Evolutionary conservation across 2,329 filamentous ascomycete species (phyloP).

Genomic region (Dactylellina leptospora): DNA sequence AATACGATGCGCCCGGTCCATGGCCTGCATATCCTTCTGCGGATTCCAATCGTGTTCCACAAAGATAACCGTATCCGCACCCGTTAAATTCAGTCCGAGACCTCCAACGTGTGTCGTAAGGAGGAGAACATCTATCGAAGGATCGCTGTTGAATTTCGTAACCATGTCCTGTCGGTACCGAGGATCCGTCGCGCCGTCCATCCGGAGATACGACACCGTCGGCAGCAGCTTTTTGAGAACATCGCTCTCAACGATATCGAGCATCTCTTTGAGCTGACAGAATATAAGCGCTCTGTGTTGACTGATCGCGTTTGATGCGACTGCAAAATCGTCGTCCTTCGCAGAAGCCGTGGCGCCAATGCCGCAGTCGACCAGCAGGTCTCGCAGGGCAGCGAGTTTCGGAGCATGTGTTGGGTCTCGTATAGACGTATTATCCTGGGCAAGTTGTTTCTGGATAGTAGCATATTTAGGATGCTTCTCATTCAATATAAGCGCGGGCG

Average conservation of each 20-base stretch:
- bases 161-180: conserved; percentile 96
- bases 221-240: conserved; percentile 92
- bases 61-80: conserved; percentile 98
- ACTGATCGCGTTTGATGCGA: conserved; percentile 81
- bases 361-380: conserved; percentile 96
- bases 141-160: conserved; percentile 98
- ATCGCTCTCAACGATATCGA: conserved; percentile 96
- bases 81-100: conserved; percentile 91
- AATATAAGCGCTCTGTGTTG: conserved; percentile 96
- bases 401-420: conserved; percentile 89
- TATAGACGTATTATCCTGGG: conserved; percentile 79
- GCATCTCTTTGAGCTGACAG: conserved; percentile 99
- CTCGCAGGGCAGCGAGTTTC: conserved; percentile 87
- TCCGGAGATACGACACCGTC: conserved; percentile 88
- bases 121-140: conserved; percentile 91
- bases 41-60: conserved; percentile 99
- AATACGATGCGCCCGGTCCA: conserved; percentile 98
- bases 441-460: conserved; percentile 81
- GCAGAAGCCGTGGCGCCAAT: conserved; percentile 77
- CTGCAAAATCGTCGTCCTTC: conserved; percentile 66
- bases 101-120: conserved; percentile 95
- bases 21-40: conserved; percentile 96
- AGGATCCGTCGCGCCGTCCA: conserved; percentile 92
- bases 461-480: conserved; percentile 90
- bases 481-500: conserved; percentile 94